These are phyloP conservation scores for Heterotrichella gracilis DNA, from an alignment of 352 stramenopile genomes.

Conservation along the genomic window DNA sequence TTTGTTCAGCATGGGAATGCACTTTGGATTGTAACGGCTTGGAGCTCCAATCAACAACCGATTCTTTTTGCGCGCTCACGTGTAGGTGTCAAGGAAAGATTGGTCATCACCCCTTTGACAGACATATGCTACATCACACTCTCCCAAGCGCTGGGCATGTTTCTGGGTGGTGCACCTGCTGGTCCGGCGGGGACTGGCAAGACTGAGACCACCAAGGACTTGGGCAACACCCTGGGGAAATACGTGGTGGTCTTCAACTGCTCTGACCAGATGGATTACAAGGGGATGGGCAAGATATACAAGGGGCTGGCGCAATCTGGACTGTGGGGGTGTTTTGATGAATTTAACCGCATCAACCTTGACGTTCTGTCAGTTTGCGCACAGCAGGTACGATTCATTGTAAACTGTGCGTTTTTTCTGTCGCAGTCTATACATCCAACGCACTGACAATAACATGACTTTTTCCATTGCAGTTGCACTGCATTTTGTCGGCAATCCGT, in stretches of 20 bases:
- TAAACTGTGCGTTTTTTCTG: slow-evolving; percentile 71
- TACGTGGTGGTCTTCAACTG: slow-evolving; percentile 77
- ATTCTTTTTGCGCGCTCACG: no score
- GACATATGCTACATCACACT: slow-evolving; percentile 66
- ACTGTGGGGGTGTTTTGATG: slow-evolving; percentile 63
- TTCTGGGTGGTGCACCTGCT: slow-evolving; percentile 53
- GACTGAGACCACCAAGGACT: slow-evolving; percentile 64
- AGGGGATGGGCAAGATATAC: slow-evolving; percentile 74
- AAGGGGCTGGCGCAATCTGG: slow-evolving; percentile 55
- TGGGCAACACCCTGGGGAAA: slow-evolving; percentile 63
- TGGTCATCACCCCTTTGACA: slow-evolving; percentile 66
- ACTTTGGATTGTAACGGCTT: no score
- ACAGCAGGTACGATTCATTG: slow-evolving; percentile 61
- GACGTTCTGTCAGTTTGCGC: slow-evolving; percentile 65
- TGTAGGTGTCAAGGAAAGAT: slow-evolving; percentile 65
- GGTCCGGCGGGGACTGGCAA: slow-evolving; percentile 62
- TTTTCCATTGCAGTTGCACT: no score
- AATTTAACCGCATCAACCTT: slow-evolving; percentile 76
- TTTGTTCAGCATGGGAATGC: no score
- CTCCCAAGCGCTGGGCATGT: slow-evolving; percentile 57
- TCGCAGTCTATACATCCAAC: no score
- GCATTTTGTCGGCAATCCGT: no score
- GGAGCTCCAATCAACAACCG: no score
- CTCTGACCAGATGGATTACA: slow-evolving; percentile 48
- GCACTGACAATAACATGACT: no score